phyloP scores from a whole-genome alignment of 345 rosid species.

The Gossypium sturtianum region DNA sequence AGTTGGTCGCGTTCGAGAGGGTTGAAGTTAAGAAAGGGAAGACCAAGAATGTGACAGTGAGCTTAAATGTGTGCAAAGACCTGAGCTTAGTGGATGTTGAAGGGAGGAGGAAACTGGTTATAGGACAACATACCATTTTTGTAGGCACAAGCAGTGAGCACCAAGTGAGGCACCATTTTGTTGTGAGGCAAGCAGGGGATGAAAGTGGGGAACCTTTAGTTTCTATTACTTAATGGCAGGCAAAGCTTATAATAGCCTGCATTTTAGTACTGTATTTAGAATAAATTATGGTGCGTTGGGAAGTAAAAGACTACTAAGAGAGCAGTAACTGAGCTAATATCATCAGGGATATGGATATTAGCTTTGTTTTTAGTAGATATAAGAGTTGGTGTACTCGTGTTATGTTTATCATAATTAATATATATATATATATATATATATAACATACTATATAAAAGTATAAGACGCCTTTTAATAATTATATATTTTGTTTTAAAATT shows the following conservation, averaged over 20 bases:
- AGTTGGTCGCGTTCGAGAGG: conserved; percentile 54
- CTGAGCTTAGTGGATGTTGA: conserved; percentile 41
- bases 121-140: conserved; percentile 34
- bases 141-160: conserved; percentile 41
- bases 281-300: neutral
- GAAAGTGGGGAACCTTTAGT: neutral
- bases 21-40: conserved; percentile 35
- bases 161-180: conserved; percentile 33
- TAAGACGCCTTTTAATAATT: too few species aligned
- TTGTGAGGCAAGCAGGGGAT: conserved; percentile 24
- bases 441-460: too few species aligned
- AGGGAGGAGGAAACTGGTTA: conserved; percentile 40
- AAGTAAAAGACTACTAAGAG: too few species aligned
- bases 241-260: neutral
- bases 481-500: too few species aligned
- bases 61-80: conserved; percentile 43
- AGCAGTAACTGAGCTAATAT: neutral
- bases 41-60: conserved; percentile 31
- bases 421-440: neutral
- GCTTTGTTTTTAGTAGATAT: neutral
- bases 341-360: neutral
- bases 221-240: neutral
- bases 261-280: neutral
- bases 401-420: neutral
- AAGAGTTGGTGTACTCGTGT: neutral